Base-by-base conservation (phyloP, 495 filamentous ascomycete species). In the Xylaria sp. region DNA sequence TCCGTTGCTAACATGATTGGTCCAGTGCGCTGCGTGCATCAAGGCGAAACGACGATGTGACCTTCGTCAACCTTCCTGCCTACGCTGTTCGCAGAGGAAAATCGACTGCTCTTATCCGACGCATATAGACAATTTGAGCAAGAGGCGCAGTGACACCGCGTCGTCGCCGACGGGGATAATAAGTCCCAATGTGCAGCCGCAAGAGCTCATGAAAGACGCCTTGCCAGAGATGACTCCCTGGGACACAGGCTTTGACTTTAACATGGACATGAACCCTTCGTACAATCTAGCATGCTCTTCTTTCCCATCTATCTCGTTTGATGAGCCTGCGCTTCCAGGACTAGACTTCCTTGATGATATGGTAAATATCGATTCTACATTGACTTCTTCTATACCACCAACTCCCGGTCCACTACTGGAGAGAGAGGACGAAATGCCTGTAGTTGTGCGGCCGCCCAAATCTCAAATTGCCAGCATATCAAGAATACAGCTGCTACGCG, bases 21-120 rank as follows among this genome's bases (percentile, higher is more conserved):
- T 26, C 17, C 19, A 70, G 40, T 88, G 87, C 70, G 78, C 81
- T 33, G 80, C 81, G n/a, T 89, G 87, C 76, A 85, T 85, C 74
- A 82, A 80, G 64, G 82, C 83, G 11, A 89, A 88, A 71, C 78
- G 87, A 17, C 83, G 85, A 19, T 89, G 87, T 71, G 85, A 87
- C 59, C 77, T 85, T 3, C 80, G 77, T 8, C 78, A 78, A 31
- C 87, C 86, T 14, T 74, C 77, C 26, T 89, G 87, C 64, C 79
- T 78, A 15, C 82, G 87, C 44, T 89, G 87, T 73, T 62, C 74
- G 7, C 78, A 80, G 67, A 76, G 83, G 61, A 76, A 77, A 43
- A 26, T 86, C 14, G 61, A 73, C 2, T 89, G 87, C 77, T 61
- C 74, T 21, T 89, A 89, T 71, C 81, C 81, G 8, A 11, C 73